Conservation (phyloP, 2,329 filamentous ascomycete genomes). For the Escovopsis sp. region DNA sequence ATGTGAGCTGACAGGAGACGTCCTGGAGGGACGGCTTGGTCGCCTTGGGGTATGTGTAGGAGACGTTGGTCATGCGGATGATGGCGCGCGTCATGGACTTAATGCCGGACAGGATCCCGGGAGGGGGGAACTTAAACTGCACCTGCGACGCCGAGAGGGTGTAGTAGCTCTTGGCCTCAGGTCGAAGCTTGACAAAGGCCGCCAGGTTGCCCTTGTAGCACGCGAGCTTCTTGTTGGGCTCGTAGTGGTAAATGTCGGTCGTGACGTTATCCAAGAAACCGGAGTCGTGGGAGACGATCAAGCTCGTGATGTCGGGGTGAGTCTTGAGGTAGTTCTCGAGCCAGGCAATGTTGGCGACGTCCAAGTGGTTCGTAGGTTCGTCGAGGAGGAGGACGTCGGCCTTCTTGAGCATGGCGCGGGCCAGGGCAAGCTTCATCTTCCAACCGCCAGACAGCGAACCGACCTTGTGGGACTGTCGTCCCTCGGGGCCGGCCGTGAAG, state of each 20-base stretch:
- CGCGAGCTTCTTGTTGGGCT: constrained; percentile 82
- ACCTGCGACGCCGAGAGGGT: constrained; percentile 77
- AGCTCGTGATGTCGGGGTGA: constrained; percentile 90
- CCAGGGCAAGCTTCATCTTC: constrained; percentile 99
- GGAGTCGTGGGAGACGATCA: constrained; percentile 98
- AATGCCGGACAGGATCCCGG: constrained; percentile 85
- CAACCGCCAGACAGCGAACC: constrained; percentile 93
- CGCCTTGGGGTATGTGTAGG: constrained; percentile 84
- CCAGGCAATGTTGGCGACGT: constrained; percentile 94
- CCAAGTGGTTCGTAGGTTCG: constrained; percentile 97
- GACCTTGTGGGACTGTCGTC: constrained; percentile 76
- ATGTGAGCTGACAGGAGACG: constrained; percentile 71
- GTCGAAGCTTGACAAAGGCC: constrained; percentile 74
- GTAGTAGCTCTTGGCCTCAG: constrained; percentile 96
- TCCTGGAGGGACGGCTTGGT: constrained; percentile 76
- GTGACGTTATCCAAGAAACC: constrained; percentile 94
- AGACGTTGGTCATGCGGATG: constrained; percentile 83
- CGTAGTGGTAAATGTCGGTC: constrained; percentile 98
- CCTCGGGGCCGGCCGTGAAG: constrained; percentile 79
- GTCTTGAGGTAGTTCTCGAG: constrained; percentile 86
- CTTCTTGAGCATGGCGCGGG: constrained; percentile 88
- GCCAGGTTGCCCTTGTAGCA: constrained; percentile 73
- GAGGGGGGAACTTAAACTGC: constrained; percentile 96
- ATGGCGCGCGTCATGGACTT: constrained; percentile 91
- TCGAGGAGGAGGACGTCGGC: constrained; percentile 94